Base-by-base conservation (phyloP, 176 grass and related monocot species). In the Leersia perrieri region DNA sequence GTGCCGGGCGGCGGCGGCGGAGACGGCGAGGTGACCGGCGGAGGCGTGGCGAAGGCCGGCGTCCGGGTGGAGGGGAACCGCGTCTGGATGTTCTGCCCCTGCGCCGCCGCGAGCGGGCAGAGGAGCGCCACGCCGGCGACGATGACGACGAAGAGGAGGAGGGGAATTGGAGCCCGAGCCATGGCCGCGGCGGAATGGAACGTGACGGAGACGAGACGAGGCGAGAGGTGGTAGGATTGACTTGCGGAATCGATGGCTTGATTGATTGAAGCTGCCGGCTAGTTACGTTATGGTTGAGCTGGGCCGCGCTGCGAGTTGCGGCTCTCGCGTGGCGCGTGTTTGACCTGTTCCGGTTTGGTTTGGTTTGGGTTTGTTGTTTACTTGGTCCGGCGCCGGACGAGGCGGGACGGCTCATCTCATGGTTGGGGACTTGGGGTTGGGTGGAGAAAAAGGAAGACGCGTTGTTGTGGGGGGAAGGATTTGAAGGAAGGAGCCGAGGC, bases 61-160 rank as follows among this genome's bases (percentile, higher is more conserved):
- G 90, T 85, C 33, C 72, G 79, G 15, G 73, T 57, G 44, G 95
- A 77, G 13, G 95, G 95, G 90, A 93, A 98, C 41, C 20, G 12
- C 29, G 72, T 88, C 63, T 39, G 66, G 73, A 94, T 84, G 77
- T 98, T 98, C 12, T 71, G 84, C 79, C 55, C 63, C 65, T 86
- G 70, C 53, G 35, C 55, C 35, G 86, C 44, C 16, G 64, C 33
- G 33, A 45, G 39, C 15, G 41, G 62, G 79, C 49, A 38, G 61
- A 85, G 5, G 40, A 10, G 25, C 13, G 3, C 18, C 42, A 25
- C 32, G 60, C 6, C 27, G 78, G 55, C 1, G 75, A 61, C 0
- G 60, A 73, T 0, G 81, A 85, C 27, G 58, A 70, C 34, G 63
- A 74, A 35, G 61, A 23, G 18, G 7, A 15, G 62, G 31, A 18